A percentile compares a stretch with the other conserved stretches of the same genome.
phyloP scores from a whole-genome alignment of 2,329 filamentous ascomycete genomes.

The Ambrosiella beaveri region DNA sequence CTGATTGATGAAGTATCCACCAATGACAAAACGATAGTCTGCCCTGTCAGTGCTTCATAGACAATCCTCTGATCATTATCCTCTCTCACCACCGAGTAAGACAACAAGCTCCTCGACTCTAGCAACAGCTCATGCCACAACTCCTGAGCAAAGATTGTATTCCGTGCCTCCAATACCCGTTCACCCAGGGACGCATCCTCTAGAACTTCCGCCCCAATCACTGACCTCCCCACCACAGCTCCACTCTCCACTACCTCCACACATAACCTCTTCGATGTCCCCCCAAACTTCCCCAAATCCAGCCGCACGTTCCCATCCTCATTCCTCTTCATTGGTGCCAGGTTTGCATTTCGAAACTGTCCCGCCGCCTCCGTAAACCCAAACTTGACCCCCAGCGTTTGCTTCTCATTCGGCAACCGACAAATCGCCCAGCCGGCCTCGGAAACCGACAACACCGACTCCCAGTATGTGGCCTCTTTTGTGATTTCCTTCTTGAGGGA shows the following conservation, averaged over 20 bases:
- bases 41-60: constrained; percentile 36
- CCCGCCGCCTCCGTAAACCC: constrained; percentile 62
- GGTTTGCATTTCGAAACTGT: constrained; percentile 50
- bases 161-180: constrained; percentile 55
- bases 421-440: constrained; percentile 77
- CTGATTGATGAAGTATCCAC: constrained; percentile 34
- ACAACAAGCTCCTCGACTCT: constrained; percentile 57
- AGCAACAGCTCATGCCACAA: constrained; percentile 77
- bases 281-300: constrained; percentile 40
- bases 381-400: constrained; percentile 70
- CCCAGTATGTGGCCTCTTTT: constrained; percentile 76
- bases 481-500: constrained; percentile 61
- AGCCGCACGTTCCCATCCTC: constrained; percentile 60
- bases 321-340: constrained; percentile 60
- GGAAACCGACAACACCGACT: constrained; percentile 63
- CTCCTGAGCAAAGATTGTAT: constrained; percentile 70
- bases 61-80: constrained; percentile 40
- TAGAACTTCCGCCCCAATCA: constrained; percentile 28
- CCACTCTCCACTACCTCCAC: constrained; percentile 44
- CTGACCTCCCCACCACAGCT: constrained; percentile 38
- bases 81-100: constrained; percentile 50
- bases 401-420: constrained; percentile 52
- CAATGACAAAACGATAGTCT: constrained; percentile 47
- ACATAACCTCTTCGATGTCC: constrained; percentile 42
- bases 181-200: constrained; percentile 43